Evolutionary conservation across 208 protist species (phyloP).

Genomic region (Trypanosoma melophagium): DNA sequence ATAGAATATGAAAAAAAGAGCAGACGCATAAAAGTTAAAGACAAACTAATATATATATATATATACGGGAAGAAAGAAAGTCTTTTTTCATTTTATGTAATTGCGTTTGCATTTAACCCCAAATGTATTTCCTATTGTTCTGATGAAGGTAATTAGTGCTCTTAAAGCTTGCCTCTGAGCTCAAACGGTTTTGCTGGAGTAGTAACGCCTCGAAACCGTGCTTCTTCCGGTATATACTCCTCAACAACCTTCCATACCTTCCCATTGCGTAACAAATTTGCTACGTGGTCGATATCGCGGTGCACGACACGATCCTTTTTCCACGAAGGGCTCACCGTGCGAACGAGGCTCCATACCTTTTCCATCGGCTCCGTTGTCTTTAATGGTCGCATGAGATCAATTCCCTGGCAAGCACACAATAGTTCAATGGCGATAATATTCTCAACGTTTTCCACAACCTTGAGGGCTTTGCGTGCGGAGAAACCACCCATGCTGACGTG

Average conservation of each 20-base stretch:
- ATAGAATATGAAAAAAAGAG: not conserved
- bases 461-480: slow-evolving; percentile 55
- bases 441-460: slow-evolving; percentile 81
- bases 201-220: slow-evolving; percentile 4
- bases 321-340: slow-evolving; percentile 40
- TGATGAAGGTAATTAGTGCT: not conserved
- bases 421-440: slow-evolving; percentile 83
- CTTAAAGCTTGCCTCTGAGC: slow-evolving; percentile 26
- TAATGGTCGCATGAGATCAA: slow-evolving; percentile 76
- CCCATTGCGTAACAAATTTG: slow-evolving; percentile 39
- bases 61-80: not conserved
- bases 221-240: slow-evolving; percentile 20
- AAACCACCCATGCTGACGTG: slow-evolving; percentile 83
- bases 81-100: slow-evolving; percentile 20
- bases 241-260: slow-evolving; percentile 25
- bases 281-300: slow-evolving; percentile 59
- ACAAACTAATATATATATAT: not conserved
- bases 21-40: not conserved
- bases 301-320: slow-evolving; percentile 65
- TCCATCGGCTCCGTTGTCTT: slow-evolving; percentile 58
- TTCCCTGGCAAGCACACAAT: slow-evolving; percentile 63
- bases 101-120: slow-evolving; percentile 1
- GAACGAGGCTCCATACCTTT: slow-evolving; percentile 55
- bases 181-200: slow-evolving; percentile 16
- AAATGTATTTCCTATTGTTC: slow-evolving; percentile 8